phyloP scores from a whole-genome alignment of 2,329 filamentous ascomycete genomes.

The Lecanoromycetidae sp. region DNA sequence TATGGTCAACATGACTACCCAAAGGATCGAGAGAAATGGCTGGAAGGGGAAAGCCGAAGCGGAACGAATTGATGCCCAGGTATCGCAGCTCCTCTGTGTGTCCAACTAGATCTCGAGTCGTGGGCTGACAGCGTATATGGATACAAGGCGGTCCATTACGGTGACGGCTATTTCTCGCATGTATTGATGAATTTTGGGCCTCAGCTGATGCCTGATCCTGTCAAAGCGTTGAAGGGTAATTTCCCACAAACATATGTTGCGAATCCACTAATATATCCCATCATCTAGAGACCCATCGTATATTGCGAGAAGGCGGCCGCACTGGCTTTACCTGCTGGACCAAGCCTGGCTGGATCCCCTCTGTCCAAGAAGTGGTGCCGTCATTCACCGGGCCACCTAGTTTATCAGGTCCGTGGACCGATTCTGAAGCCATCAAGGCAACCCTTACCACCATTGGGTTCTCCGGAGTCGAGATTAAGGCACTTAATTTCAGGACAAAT shows the following conservation, averaged over 20 bases:
- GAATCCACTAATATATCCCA: neutral
- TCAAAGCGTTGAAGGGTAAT: neutral
- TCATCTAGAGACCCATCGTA: neutral
- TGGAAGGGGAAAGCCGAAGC: neutral
- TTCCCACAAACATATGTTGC: neutral
- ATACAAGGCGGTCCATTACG: neutral
- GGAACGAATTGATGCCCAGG: neutral
- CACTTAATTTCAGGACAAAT: neutral
- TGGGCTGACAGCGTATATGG: neutral
- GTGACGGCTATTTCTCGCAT: neutral
- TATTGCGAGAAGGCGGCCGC: neutral
- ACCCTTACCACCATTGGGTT: neutral
- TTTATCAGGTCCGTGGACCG: neutral
- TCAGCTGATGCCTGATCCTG: neutral
- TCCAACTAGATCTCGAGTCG: too few relatives aligned
- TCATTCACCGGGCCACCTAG: neutral
- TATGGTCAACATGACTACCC: neutral
- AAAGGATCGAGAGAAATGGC: neutral
- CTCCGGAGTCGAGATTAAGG: neutral
- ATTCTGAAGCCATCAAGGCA: neutral
- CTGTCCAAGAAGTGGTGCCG: neutral
- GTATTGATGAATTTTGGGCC: constrained; percentile 4
- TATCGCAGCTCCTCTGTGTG: neutral
- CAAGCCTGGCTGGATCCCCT: constrained; percentile 1
- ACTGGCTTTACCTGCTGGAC: constrained; percentile 2